Conservation (phyloP, 352 stramenopile genomes). For the Thalassiosira pacifica region DNA sequence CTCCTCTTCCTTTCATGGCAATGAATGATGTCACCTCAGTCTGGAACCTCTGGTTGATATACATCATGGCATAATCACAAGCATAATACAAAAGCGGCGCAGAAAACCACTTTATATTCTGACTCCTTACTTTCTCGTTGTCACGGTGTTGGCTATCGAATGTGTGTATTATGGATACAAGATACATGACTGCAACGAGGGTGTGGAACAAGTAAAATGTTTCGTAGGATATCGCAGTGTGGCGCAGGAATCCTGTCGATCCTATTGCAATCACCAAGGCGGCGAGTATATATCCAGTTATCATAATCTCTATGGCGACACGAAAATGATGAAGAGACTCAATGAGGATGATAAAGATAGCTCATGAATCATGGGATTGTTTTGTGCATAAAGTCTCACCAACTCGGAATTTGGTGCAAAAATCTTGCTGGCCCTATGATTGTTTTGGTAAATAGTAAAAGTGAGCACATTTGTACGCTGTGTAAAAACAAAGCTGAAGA, state of each 20-base stretch:
- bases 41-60: constrained; percentile 59
- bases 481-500: no score
- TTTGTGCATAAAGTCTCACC: no score
- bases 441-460: no score
- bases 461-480: no score
- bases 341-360: no score
- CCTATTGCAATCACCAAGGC: constrained; percentile 40
- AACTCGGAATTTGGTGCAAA: constrained; percentile 63
- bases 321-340: no score
- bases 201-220: constrained; percentile 42
- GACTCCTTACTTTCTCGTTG: constrained; percentile 43
- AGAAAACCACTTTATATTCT: constrained; percentile 70
- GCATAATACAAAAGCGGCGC: constrained; percentile 60
- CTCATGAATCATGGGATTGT: no score
- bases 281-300: constrained; percentile 63
- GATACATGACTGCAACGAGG: constrained; percentile 43
- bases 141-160: constrained; percentile 57
- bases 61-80: constrained; percentile 58
- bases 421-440: constrained; percentile 43
- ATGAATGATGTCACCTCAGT: constrained; percentile 40
- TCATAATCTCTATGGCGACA: constrained; percentile 60
- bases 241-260: constrained; percentile 48
- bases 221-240: constrained; percentile 40
- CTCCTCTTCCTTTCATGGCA: constrained; percentile 39
- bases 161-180: constrained; percentile 66